Evolutionary conservation across 202 grass and related monocot species (phyloP).

Genomic region (Zoysia matrella): DNA sequence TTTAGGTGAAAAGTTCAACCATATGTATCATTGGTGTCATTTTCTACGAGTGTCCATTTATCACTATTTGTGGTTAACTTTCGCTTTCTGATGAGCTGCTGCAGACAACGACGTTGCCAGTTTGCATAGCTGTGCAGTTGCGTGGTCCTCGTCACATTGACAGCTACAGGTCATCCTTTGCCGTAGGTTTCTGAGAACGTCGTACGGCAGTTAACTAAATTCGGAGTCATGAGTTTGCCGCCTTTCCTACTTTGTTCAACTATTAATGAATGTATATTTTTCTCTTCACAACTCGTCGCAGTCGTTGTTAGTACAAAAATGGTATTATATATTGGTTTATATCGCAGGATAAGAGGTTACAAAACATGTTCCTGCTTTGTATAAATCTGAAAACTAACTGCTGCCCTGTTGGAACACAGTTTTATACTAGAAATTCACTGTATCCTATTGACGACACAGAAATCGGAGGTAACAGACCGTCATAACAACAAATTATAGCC

Average conservation of each 20-base stretch:
- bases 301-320: not conserved
- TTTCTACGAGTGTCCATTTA: slow-evolving; percentile 12
- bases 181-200: slow-evolving; percentile 10
- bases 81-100: not conserved
- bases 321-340: not conserved
- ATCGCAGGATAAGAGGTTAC: no score
- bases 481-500: no score
- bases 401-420: not conserved
- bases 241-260: not conserved
- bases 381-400: no score
- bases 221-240: not conserved
- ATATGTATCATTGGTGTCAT: slow-evolving; percentile 15
- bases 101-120: not conserved
- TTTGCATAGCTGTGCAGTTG: slow-evolving; percentile 13
- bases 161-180: slow-evolving; percentile 8
- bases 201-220: not conserved
- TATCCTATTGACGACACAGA: no score
- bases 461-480: no score
- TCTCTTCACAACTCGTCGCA: not conserved
- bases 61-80: slow-evolving; percentile 15
- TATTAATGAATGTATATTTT: not conserved
- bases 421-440: not conserved
- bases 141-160: not conserved
- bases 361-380: no score
- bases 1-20: slow-evolving; percentile 29